These are phyloP conservation scores for Trypanosoma lewisi DNA, from an alignment of 208 protist species.

Conservation along the genomic window DNA sequence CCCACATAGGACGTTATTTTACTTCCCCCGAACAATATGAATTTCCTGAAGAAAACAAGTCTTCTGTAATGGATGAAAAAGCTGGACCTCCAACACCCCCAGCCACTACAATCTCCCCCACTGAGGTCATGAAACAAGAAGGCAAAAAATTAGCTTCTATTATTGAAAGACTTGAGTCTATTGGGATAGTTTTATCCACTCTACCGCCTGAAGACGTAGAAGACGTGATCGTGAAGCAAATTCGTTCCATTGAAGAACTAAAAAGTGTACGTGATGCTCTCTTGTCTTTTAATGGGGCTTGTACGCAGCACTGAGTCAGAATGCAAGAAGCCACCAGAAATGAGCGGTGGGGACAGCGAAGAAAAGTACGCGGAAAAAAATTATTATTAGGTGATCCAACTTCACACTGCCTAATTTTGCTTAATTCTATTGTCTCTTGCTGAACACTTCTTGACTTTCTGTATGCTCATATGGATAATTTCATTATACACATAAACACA, in stretches of 20 bases:
- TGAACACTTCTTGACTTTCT: too few species aligned
- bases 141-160: conserved; percentile 30
- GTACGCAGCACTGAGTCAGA: not conserved
- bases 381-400: too few species aligned
- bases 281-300: conserved; percentile 33
- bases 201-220: conserved; percentile 10
- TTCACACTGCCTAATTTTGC: too few species aligned
- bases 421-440: too few species aligned
- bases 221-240: conserved; percentile 28
- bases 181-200: conserved; percentile 32
- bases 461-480: too few species aligned
- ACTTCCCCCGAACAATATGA: not conserved
- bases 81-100: not conserved
- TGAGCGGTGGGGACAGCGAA: not conserved
- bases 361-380: too few species aligned
- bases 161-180: conserved; percentile 34
- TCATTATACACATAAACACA: not conserved
- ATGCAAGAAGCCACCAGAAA: too few species aligned
- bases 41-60: not conserved
- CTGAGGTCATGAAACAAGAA: conserved; percentile 36
- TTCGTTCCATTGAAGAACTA: conserved; percentile 62
- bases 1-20: conserved; percentile 15
- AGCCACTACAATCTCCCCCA: not conserved
- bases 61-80: not conserved
- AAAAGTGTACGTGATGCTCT: conserved; percentile 78